A percentile compares a stretch with the other conserved stretches of the same genome.
phyloP scores from a whole-genome alignment of 805 yeast species.

The Ogataea trehaloabstinens region DNA sequence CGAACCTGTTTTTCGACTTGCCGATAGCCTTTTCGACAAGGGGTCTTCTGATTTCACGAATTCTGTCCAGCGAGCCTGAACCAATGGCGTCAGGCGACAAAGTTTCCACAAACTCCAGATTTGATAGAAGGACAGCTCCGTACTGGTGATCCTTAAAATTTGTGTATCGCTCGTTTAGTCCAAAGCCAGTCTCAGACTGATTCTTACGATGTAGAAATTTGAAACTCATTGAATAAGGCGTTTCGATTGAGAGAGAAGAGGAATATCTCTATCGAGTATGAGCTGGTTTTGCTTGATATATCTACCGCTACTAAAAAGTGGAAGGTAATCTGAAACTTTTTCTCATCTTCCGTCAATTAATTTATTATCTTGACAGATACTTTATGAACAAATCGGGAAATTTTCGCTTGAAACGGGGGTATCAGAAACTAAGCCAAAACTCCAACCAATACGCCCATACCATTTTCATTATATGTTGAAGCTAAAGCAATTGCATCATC shows the following conservation, averaged over 20 bases:
- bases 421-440: too few species aligned
- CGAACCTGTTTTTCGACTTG: conserved; percentile 16
- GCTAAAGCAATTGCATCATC: background rate
- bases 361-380: background rate
- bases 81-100: conserved; percentile 4
- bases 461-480: background rate
- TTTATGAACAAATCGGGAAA: background rate
- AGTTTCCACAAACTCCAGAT: conserved; percentile 10
- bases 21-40: conserved; percentile 6
- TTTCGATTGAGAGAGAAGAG: background rate
- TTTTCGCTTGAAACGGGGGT: background rate
- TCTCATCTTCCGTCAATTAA: background rate
- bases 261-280: background rate
- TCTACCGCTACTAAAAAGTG: background rate
- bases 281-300: background rate
- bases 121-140: background rate
- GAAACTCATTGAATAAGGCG: background rate
- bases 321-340: conserved; percentile 1
- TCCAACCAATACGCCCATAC: background rate
- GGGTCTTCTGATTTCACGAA: conserved; percentile 6
- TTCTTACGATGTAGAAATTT: too few species aligned
- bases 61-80: background rate
- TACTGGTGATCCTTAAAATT: background rate
- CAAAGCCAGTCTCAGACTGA: too few species aligned
- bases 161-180: background rate